phyloP scores from a whole-genome alignment of 495 filamentous ascomycete species.

The Trichoderma orchidacearum region DNA sequence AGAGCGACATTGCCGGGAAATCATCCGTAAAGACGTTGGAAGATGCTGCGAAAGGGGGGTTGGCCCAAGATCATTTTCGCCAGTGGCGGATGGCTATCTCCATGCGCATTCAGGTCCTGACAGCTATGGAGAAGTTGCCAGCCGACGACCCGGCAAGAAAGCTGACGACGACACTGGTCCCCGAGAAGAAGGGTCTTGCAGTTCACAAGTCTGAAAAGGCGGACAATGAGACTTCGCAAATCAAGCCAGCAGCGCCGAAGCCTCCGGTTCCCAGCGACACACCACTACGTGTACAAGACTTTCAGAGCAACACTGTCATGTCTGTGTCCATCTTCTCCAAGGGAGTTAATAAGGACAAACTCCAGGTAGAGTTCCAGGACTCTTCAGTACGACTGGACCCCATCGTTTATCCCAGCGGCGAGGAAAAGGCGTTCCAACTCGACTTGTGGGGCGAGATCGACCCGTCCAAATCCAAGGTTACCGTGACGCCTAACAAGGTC shows the following conservation, averaged over 20 bases:
- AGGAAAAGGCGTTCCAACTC: conserved; percentile 39
- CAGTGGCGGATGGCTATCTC: conserved; percentile 22
- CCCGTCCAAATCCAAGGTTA: conserved; percentile 39
- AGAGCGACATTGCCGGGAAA: neutral
- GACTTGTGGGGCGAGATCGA: conserved; percentile 57
- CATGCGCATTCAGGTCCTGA: conserved; percentile 26
- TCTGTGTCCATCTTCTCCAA: conserved; percentile 61
- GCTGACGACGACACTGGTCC: conserved; percentile 50
- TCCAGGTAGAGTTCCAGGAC: conserved; percentile 41
- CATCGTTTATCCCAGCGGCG: conserved; percentile 10
- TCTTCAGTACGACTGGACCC: conserved; percentile 25
- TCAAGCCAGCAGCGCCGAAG: conserved; percentile 4
- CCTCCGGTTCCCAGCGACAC: conserved; percentile 42
- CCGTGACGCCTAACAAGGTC: conserved; percentile 67
- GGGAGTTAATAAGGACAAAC: conserved; percentile 50
- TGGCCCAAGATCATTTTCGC: neutral
- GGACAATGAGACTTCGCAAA: conserved; percentile 16
- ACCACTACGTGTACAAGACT: conserved; percentile 62
- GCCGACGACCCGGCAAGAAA: conserved; percentile 44
- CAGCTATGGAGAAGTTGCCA: conserved; percentile 46
- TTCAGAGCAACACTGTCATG: conserved; percentile 53
- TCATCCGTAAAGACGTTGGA: neutral
- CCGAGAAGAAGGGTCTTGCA: conserved; percentile 25
- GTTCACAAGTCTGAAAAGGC: neutral
- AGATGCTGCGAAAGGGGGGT: conserved; percentile 6